Evolutionary conservation across 225 moss, liverwort and hornwort genomes (phyloP).

Genomic region (Ulota crispa): DNA sequence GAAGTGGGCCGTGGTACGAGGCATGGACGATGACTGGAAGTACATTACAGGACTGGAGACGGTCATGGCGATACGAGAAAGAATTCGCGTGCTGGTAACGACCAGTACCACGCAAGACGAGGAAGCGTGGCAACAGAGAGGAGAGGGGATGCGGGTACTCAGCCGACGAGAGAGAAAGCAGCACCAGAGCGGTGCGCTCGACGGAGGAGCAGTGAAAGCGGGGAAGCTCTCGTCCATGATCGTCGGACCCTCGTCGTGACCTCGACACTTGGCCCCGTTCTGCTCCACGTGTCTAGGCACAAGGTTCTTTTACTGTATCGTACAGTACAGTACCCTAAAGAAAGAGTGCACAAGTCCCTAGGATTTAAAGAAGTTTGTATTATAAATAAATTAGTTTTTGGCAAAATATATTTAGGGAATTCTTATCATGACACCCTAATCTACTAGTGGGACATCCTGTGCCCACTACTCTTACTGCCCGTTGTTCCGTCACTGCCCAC

Average conservation of each 20-base stretch:
- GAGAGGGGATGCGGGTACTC: not conserved
- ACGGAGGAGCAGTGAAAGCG: not conserved
- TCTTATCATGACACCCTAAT: no score
- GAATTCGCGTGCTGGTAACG: not conserved
- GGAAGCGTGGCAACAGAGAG: not conserved
- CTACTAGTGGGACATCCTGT: no score
- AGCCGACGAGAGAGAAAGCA: not conserved
- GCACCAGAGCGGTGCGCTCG: not conserved
- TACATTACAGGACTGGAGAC: not conserved
- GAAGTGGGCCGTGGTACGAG: not conserved
- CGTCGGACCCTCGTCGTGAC: not conserved
- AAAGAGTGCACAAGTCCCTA: no score
- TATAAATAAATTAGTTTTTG: no score
- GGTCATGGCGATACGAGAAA: not conserved
- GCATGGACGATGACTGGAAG: no score
- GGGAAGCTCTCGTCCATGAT: constrained; percentile 18
- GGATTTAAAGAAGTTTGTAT: no score
- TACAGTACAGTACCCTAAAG: no score
- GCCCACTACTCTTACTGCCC: no score
- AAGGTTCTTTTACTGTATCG: not conserved
- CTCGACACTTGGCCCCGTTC: not conserved
- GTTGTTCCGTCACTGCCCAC: no score
- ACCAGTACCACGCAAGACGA: not conserved
- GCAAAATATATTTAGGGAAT: no score
- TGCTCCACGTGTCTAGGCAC: not conserved